Evolutionary conservation across 139 green algal genomes (phyloP).

Genomic region (Coccomyxa sp.): DNA sequence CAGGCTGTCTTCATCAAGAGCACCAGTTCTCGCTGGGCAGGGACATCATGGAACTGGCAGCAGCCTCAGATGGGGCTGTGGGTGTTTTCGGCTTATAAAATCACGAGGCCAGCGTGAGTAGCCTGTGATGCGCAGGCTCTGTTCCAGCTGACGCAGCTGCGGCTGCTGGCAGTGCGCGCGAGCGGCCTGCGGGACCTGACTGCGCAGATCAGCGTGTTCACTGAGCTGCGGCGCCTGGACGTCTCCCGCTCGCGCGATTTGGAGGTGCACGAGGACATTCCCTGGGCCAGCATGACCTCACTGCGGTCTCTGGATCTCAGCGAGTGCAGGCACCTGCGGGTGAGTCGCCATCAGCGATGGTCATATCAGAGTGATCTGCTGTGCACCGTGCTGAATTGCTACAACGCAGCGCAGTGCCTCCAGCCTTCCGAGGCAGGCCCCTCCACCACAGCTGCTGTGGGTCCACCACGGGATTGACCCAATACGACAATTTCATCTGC

Average conservation of each 20-base stretch:
- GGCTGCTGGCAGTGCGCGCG: neutral
- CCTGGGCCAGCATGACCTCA: neutral
- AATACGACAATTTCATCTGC: too few species aligned
- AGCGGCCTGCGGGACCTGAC: neutral
- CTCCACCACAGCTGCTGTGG: too few species aligned
- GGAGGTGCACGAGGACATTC: neutral
- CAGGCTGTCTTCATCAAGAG: too few species aligned
- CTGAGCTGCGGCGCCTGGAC: neutral
- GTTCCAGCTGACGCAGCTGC: neutral
- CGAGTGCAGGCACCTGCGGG: neutral
- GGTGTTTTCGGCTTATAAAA: too few species aligned
- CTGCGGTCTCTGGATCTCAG: neutral
- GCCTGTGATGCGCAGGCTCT: neutral
- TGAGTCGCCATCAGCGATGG: neutral
- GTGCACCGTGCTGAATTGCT: neutral
- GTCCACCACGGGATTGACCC: too few species aligned
- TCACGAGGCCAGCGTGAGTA: too few species aligned
- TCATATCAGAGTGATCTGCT: neutral
- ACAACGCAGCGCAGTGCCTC: too few species aligned
- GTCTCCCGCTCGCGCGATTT: neutral
- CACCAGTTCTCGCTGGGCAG: too few species aligned
- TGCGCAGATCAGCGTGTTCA: neutral
- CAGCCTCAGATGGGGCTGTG: too few species aligned
- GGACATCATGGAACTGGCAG: too few species aligned
- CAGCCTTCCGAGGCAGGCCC: too few species aligned